Evolutionary conservation across 164 flowering plant genomes (phyloP), one percentile per base, ranked within the genome.

Genomic region (Pachysandra terminalis): DNA sequence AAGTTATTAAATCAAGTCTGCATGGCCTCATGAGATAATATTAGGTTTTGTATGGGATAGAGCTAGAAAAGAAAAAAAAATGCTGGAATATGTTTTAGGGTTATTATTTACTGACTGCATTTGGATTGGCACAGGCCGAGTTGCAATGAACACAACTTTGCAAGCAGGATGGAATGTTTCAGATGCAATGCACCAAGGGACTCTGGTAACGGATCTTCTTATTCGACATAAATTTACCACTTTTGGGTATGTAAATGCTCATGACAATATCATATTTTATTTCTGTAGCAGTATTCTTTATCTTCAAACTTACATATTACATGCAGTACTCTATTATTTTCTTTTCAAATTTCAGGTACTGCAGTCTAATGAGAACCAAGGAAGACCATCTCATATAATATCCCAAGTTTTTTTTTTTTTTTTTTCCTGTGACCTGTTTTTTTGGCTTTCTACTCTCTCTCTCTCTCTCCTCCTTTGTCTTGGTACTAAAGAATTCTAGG

Each of bases 91-190:
- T n/a, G n/a, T n/a, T n/a, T n/a, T n/a, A n/a, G n/a, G n/a, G n/a
- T n/a, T n/a, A n/a, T n/a, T n/a, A n/a, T n/a, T n/a, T n/a, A n/a
- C n/a, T n/a, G n/a, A n/a, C n/a, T n/a, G 24, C 22, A 2, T 48
- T 35, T 26, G 64, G 23, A 0, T 65, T 16, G 45, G 37, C 26
- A 69, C 80, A 94, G 98, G 86, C 67, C 80, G 16, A 97, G 92
- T 0, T 95, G 98, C 89, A 95, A 90, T 55, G 98, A 89, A 75
- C 98, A 95, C 79, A 92, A 91, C 85, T 95, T 95, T 55, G 98
- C 98, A 0, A 91, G 94, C 82, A 83, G 98, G 85, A 90, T 82
- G 89, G 98, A 95, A 71, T 95, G 98, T 64, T 95, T 89, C 82
- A 84, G 91, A 79, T 91, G 98, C 91, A 90, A 75, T 67, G 96